Base-by-base conservation (phyloP, 2,329 filamentous ascomycete species). In the Clarireedia homoeocarpa region DNA sequence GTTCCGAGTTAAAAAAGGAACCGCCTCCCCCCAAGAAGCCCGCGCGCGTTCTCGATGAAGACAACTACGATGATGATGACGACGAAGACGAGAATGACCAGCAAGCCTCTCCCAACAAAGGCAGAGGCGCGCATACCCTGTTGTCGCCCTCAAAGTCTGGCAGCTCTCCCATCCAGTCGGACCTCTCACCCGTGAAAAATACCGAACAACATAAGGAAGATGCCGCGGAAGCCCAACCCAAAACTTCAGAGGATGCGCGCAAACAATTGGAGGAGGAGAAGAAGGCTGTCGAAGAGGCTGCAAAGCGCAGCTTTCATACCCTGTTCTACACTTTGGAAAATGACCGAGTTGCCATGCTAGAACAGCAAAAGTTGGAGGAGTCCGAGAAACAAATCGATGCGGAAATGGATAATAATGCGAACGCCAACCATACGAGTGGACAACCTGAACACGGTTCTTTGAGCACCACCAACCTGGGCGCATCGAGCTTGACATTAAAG, bases 331-430 rank as follows among this genome's bases (percentile, higher is more conserved):
- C 94, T 1, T 78, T 97, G 34, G 94, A 99, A 72, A 94, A 92
- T 70, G 94, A 99, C 69, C 83, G 89, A 55, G 90, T 92, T 65
- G 94, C 94, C 49, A 97, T 99, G 94, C 74, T 97, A 56, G 94
- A 99, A 71, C 94, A 99, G 72, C 91, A 97, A 71, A 90, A 92
- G 71, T 80, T 99, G 26, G 94, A 99, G 68, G 94, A 97, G 71
- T 91, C 95, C 1, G 94, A 99, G 71, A 88, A 95, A 69, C 91
- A 95, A 70, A 86, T 97, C 9, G 92, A 97, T 71, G 91, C 91
- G 14, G 94, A 99, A 73, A 94, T 96, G 79, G 91, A 91, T 56
- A 80, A 84, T 66, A 81, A 80, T 53, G 79, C 73, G 49, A 77
- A 77, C 57, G 73, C 73, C 53, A 79, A 72, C 55, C 75, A 74